Conservation (phyloP, 768 basidiomycete species). For the Pilatotrama ljubarskyi region DNA sequence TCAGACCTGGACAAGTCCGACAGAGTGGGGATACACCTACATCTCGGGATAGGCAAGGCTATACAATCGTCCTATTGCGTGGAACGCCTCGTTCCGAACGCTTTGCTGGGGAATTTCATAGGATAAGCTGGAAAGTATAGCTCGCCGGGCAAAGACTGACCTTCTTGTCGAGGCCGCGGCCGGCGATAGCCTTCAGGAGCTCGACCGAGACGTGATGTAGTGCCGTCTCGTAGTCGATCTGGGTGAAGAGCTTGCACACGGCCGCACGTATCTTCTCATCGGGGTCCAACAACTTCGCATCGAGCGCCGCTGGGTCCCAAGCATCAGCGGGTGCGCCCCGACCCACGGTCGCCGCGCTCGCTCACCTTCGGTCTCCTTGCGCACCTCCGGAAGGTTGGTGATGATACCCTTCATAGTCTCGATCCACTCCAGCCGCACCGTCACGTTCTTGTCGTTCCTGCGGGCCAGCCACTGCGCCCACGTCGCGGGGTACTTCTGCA, state of each 20-base stretch:
- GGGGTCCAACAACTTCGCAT: conserved; percentile 73
- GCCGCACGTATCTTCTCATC: conserved; percentile 91
- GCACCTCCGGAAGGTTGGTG: conserved; percentile 62
- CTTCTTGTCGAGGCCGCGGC: conserved; percentile 84
- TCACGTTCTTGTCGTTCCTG: conserved; percentile 69
- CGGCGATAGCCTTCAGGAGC: conserved; percentile 65
- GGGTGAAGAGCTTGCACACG: conserved; percentile 76
- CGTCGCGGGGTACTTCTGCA: conserved; percentile 75
- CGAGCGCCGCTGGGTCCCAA: conserved; percentile 51
- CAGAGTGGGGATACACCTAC: conserved; percentile 45
- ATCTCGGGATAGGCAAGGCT: conserved; percentile 86
- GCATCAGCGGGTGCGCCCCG: not conserved
- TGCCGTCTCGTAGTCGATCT: conserved; percentile 88
- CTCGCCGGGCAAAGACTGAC: conserved; percentile 37
- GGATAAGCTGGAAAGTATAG: no score
- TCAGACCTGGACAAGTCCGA: not conserved
- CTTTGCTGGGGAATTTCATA: conserved; percentile 37
- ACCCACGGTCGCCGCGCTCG: not conserved
- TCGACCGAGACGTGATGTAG: conserved; percentile 73
- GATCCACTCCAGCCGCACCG: conserved; percentile 77
- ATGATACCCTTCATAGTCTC: conserved; percentile 67
- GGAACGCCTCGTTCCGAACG: conserved; percentile 77
- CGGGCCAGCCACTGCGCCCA: conserved; percentile 86
- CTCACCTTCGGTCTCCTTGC: conserved; percentile 70
- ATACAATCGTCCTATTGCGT: conserved; percentile 75